Base-by-base conservation (phyloP, 2,329 filamentous ascomycete species). In the Aspergillus aculeatus region DNA sequence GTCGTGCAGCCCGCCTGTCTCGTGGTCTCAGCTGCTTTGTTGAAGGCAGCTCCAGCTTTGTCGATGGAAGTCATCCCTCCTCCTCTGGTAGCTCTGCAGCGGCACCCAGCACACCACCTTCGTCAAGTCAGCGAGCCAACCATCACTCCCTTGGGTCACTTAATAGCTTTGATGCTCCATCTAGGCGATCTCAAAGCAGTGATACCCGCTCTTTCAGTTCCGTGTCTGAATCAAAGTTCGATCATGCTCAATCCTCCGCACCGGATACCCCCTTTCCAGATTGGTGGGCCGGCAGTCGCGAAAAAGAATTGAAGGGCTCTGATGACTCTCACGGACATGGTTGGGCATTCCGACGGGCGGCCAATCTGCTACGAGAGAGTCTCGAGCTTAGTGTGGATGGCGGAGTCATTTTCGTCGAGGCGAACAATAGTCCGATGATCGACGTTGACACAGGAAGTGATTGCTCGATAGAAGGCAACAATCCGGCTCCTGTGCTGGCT, bases 1-100 rank as follows among this genome's bases (percentile, higher is more conserved):
- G 83, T 81, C 64, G 81, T 77, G 66, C 80, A 79, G 64, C 83
- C 78, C 47, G 84, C 80, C 62, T 81, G 78, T 66, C 86, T 82
- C 74, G 82, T 81, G 47, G 83, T 0, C 72, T 87, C 11, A 82
- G 81, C 2, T 76, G 78, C 19, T 86, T 85, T 56, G 81, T 84
- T 6, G 82, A 84, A 59, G 81, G 81, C 5, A 81, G 77, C 58
- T 79, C 77, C 9, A 76, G 72, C 58, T 74, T 76, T n/a, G 68
- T 75, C 7, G 70, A 76, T 47, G 68, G 63, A 3, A 49, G 62
- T 2, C 64, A 69, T 26, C 63, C 62, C 4, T 71, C 72, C 0
- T 65, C 64, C n/a, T 55, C 66, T 3, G 62, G 60, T 19, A 73
- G 67, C 29, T 62, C 60, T 24, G 56, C 60, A 0, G 57, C 59